Percentiles rank a stretch among this genome's conserved stretches.
Evolutionary conservation across 2,329 filamentous ascomycete species (phyloP).

Genomic region (Cyphellophora europaea): DNA sequence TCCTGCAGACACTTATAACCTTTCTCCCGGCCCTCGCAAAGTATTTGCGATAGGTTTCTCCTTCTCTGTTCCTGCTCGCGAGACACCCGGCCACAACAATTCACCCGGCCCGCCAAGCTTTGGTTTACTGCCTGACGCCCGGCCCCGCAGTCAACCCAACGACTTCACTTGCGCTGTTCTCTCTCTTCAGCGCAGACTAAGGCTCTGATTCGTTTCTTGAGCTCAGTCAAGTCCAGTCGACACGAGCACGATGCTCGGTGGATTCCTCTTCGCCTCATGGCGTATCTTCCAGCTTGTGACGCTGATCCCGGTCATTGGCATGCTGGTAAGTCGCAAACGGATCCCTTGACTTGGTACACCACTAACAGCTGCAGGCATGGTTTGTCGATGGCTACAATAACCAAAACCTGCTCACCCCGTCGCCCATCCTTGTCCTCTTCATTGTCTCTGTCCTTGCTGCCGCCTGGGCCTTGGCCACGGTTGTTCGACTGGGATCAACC

Average conservation of each 20-base stretch:
- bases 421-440: slow-evolving; percentile 54
- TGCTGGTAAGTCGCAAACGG: slow-evolving; percentile 36
- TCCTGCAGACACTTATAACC: too few relatives aligned
- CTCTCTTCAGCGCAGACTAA: too few relatives aligned
- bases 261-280: slow-evolving; percentile 54
- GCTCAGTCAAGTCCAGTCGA: too few relatives aligned
- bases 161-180: too few relatives aligned
- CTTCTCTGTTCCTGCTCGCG: too few relatives aligned
- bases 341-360: neutral
- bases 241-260: slow-evolving; percentile 42
- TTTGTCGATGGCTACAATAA: slow-evolving; percentile 52
- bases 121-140: too few relatives aligned
- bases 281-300: slow-evolving; percentile 53
- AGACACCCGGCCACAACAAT: too few relatives aligned
- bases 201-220: too few relatives aligned
- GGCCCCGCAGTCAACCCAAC: too few relatives aligned
- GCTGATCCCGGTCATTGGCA: slow-evolving; percentile 54
- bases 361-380: slow-evolving; percentile 34
- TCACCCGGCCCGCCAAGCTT: too few relatives aligned
- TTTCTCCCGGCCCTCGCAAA: too few relatives aligned
- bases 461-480: slow-evolving; percentile 52
- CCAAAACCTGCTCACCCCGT: slow-evolving; percentile 49
- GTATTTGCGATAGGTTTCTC: too few relatives aligned
- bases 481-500: slow-evolving; percentile 50
- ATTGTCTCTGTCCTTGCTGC: slow-evolving; percentile 53